phyloP scores from a whole-genome alignment of 2,329 filamentous ascomycete genomes.

The Ophiocordyceps sinensis region DNA sequence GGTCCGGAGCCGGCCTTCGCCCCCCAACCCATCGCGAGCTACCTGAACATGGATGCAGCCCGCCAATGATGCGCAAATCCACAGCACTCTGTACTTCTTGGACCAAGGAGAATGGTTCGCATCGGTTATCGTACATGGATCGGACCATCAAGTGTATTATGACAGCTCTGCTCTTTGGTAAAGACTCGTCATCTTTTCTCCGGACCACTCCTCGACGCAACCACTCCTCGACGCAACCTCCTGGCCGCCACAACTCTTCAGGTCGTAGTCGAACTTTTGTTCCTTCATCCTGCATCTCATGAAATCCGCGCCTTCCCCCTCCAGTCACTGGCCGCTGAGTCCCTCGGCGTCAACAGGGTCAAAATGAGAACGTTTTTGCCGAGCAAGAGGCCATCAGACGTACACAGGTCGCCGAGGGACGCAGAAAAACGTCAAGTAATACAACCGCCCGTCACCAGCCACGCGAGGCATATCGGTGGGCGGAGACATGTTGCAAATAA shows the following conservation, averaged over 20 bases:
- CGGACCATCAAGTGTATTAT: constrained; percentile 24
- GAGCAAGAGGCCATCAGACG: constrained; percentile 4
- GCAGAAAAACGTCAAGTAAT: constrained; percentile 20
- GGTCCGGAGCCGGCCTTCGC: no score
- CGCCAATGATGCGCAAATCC: neutral
- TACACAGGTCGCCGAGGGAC: constrained; percentile 14
- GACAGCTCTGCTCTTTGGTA: constrained; percentile 16
- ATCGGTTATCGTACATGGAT: constrained; percentile 2
- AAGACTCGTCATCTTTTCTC: constrained; percentile 5
- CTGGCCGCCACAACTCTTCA: constrained; percentile 7
- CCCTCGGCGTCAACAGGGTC: neutral
- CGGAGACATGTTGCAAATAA: constrained; percentile 20
- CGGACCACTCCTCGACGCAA: neutral
- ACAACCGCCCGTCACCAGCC: constrained; percentile 20
- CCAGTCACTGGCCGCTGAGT: neutral
- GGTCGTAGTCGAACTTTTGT: constrained; percentile 2
- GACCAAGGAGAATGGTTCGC: neutral
- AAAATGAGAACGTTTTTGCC: neutral
- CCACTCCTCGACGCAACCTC: neutral
- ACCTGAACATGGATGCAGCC: neutral
- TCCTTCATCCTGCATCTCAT: constrained; percentile 2
- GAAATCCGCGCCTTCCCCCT: constrained; percentile 2
- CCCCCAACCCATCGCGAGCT: neutral
- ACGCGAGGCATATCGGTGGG: constrained; percentile 14
- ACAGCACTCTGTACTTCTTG: neutral